Conservation (phyloP, 2,329 filamentous ascomycete species). For the Colletotrichum sp. region DNA sequence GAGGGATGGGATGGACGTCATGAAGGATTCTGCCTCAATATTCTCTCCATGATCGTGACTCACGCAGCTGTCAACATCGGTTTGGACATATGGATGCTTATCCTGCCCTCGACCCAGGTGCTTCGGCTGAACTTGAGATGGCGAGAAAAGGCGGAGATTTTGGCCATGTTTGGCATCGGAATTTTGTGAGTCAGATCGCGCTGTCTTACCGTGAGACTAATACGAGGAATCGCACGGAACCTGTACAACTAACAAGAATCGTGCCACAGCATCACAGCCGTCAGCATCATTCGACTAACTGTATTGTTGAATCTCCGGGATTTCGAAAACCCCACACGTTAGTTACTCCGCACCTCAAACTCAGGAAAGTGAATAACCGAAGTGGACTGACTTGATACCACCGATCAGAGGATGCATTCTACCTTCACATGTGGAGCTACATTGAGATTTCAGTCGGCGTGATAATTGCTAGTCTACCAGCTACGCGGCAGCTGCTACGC, state of each 20-base stretch:
- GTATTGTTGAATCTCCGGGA: constrained; percentile 46
- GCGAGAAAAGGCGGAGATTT: constrained; percentile 39
- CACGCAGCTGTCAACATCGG: constrained; percentile 47
- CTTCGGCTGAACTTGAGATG: constrained; percentile 33
- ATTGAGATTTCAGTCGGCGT: constrained; percentile 50
- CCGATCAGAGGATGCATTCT: constrained; percentile 35
- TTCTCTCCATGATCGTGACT: constrained; percentile 41
- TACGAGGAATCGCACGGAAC: background rate
- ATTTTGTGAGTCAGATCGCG: constrained; percentile 13
- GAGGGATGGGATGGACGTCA: constrained; percentile 32
- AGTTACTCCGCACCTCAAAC: constrained; percentile 6
- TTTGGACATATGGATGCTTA: constrained; percentile 46
- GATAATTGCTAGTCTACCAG: constrained; percentile 44
- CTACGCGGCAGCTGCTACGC: constrained; percentile 6
- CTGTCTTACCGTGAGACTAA: background rate
- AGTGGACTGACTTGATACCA: constrained; percentile 37
- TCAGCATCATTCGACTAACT: constrained; percentile 42
- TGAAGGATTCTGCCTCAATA: constrained; percentile 36
- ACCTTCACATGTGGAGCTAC: constrained; percentile 49
- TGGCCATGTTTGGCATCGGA: constrained; percentile 42
- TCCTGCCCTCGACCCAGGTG: constrained; percentile 42
- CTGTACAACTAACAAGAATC: fast-evolving
- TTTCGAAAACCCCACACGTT: constrained; percentile 40
- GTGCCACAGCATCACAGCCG: constrained; percentile 33
- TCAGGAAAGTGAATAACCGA: constrained; percentile 33